Conservation (phyloP, 148 eudicot species). For the Chenopodium berlandieri region DNA sequence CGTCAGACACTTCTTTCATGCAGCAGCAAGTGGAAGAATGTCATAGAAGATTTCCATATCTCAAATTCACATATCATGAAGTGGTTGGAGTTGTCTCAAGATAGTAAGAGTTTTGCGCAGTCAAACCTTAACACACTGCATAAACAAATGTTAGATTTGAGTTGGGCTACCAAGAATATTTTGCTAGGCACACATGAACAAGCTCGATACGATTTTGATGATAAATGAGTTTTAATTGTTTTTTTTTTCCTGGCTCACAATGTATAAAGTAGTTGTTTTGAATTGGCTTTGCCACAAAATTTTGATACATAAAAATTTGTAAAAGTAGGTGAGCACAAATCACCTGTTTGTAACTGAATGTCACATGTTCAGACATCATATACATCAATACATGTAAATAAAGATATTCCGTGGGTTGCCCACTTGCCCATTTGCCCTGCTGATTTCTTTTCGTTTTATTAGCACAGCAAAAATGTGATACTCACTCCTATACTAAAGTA, state of each 20-base stretch:
- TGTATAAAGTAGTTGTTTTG: background rate
- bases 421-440: too few relatives aligned
- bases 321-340: background rate
- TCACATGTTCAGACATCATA: background rate
- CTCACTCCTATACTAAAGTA: background rate
- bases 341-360: background rate
- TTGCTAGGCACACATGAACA: slow-evolving; percentile 67
- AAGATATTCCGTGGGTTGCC: background rate
- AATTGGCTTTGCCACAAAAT: background rate
- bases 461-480: background rate
- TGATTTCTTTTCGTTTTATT: too few relatives aligned
- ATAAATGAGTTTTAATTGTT: slow-evolving; percentile 10
- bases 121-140: slow-evolving; percentile 31
- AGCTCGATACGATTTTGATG: slow-evolving; percentile 53
- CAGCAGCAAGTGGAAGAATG: slow-evolving; percentile 30
- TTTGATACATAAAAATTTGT: background rate
- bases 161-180: slow-evolving; percentile 72
- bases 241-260: background rate
- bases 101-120: slow-evolving; percentile 39
- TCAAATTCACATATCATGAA: slow-evolving; percentile 28
- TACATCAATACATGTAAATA: background rate
- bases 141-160: slow-evolving; percentile 40
- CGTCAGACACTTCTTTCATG: slow-evolving; percentile 41
- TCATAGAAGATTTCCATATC: slow-evolving; percentile 27
- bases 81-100: slow-evolving; percentile 47